These are phyloP conservation scores for Crotalaria pallida DNA, from an alignment of 306 rosid genomes.

Conservation along the genomic window DNA sequence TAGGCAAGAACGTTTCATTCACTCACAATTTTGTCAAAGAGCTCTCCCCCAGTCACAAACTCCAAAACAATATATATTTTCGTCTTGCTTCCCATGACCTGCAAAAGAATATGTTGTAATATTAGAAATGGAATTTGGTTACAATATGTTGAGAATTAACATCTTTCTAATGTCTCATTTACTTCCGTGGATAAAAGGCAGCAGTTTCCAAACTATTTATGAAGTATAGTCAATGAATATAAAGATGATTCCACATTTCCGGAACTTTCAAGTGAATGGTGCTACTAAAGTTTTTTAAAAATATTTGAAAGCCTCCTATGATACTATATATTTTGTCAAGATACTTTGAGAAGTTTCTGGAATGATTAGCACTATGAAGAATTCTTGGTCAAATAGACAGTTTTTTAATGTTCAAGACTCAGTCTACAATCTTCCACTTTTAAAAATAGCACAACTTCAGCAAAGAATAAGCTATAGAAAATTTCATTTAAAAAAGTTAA, in stretches of 20 bases:
- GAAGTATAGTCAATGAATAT: neutral
- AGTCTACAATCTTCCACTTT: neutral
- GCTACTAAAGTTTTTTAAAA: neutral
- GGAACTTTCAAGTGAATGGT: neutral
- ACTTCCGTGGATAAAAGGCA: neutral
- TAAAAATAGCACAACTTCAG: neutral
- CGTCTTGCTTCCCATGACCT: conserved; percentile 96
- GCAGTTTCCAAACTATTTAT: neutral
- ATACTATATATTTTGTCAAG: neutral
- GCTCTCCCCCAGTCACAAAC: conserved; percentile 96
- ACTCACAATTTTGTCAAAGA: conserved; percentile 97
- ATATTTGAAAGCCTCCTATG: neutral
- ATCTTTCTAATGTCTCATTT: neutral
- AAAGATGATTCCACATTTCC: neutral
- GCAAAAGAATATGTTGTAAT: conserved; percentile 20
- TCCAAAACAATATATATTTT: conserved; percentile 94
- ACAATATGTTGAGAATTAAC: neutral
- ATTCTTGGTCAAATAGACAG: neutral
- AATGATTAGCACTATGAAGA: neutral
- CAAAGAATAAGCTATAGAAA: too few relatives aligned
- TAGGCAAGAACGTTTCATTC: neutral
- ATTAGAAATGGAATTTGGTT: conserved; percentile 5
- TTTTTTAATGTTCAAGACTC: neutral
- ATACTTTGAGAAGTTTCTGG: neutral
- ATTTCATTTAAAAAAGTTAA: neutral